Evolutionary conservation across 2,329 filamentous ascomycete genomes (phyloP).

Genomic region (Botrytis galanthina): DNA sequence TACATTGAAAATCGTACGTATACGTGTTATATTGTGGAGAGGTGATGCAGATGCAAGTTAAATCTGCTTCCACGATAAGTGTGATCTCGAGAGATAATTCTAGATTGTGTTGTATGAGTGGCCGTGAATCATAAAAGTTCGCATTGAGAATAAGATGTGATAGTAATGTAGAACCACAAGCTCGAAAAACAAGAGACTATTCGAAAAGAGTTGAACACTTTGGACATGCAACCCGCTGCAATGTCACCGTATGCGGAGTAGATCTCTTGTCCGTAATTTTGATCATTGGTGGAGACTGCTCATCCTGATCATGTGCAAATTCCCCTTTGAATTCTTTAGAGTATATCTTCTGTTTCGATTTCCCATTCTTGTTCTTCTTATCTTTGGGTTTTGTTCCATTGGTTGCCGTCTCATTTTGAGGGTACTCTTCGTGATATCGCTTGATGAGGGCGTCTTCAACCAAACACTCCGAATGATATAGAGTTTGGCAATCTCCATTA

Average conservation of each 20-base stretch:
- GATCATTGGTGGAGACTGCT: slow-evolving; percentile 24
- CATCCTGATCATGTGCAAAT: slow-evolving; percentile 23
- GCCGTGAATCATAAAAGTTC: slow-evolving; percentile 6
- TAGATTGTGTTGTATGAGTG: not conserved
- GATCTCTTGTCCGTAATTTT: slow-evolving; percentile 30
- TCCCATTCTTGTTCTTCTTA: slow-evolving; percentile 10
- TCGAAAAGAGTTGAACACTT: slow-evolving; percentile 31
- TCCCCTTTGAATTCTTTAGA: slow-evolving; percentile 30
- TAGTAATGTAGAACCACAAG: not conserved
- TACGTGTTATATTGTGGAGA: not conserved
- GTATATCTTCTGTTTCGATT: slow-evolving; percentile 24
- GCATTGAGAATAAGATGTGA: not conserved
- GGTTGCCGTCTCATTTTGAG: slow-evolving; percentile 21
- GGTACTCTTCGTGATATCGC: slow-evolving; percentile 28
- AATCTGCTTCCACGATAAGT: not conserved
- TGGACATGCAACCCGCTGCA: slow-evolving; percentile 31
- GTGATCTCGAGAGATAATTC: not conserved
- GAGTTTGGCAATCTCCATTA: slow-evolving; percentile 37
- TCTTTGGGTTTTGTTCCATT: slow-evolving; percentile 26
- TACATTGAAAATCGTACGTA: not conserved
- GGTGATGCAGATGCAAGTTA: not conserved
- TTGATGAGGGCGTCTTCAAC: slow-evolving; percentile 37
- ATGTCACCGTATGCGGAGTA: slow-evolving; percentile 22
- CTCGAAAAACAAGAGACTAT: slow-evolving; percentile 18
- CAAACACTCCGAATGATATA: slow-evolving; percentile 42